A percentile compares a stretch with the other conserved stretches of the same genome.
phyloP scores from a whole-genome alignment of 306 rosid species.

The Prosopis cineraria region DNA sequence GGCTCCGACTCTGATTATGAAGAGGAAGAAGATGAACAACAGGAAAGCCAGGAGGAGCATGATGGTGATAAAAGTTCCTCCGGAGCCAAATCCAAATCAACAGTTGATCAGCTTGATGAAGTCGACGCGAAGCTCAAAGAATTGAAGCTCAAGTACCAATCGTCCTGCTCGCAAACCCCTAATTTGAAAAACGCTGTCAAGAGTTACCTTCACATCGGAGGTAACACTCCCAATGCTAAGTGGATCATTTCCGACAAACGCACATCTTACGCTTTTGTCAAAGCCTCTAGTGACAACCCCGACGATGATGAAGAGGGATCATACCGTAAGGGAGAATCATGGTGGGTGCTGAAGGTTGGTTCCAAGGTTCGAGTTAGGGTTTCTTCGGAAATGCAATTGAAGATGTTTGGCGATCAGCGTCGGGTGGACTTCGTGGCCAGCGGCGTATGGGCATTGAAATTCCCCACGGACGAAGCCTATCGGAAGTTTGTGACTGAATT shows the following conservation, averaged over 20 bases:
- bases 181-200: constrained; percentile 61
- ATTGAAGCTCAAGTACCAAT: constrained; percentile 67
- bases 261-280: constrained; percentile 53
- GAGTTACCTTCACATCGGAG: constrained; percentile 91
- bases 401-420: constrained; percentile 84
- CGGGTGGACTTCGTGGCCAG: constrained; percentile 78
- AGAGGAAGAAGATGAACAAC: constrained; percentile 35
- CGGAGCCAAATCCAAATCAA: constrained; percentile 23
- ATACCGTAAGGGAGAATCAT: constrained; percentile 28
- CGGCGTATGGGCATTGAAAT: constrained; percentile 92
- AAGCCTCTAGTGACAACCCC: constrained; percentile 39
- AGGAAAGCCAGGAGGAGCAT: constrained; percentile 29
- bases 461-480: constrained; percentile 64
- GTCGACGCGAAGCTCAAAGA: constrained; percentile 76
- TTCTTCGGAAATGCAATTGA: constrained; percentile 80
- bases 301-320: constrained; percentile 31
- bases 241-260: constrained; percentile 81
- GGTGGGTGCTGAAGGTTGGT: constrained; percentile 67
- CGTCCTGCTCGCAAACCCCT: constrained; percentile 43
- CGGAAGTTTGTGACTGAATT: constrained; percentile 73
- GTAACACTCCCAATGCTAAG: constrained; percentile 77
- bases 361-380: constrained; percentile 75
- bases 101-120: constrained; percentile 46
- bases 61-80: constrained; percentile 40
- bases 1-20: constrained; percentile 59